Percentiles rank a stretch among this genome's conserved stretches.
phyloP scores from a whole-genome alignment of 768 basidiomycete species.

The Peribolospora baueri region DNA sequence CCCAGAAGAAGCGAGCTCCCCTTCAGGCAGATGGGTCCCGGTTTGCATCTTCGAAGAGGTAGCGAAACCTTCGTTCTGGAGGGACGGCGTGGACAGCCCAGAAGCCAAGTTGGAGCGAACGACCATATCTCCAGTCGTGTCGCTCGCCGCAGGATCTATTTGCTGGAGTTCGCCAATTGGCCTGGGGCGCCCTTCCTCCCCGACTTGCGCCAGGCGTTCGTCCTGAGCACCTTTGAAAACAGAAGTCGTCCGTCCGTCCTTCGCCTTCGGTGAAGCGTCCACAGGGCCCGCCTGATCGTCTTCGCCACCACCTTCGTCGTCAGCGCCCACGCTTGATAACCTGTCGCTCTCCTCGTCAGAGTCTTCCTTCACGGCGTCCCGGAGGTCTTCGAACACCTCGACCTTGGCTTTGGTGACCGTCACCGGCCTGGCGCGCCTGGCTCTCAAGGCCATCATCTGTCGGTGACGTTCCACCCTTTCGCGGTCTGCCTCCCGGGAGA shows the following conservation, averaged over 20 bases:
- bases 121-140: conserved; percentile 11
- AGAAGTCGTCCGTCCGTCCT: no score
- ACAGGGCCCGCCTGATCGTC: conserved; percentile 29
- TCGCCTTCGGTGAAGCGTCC: no score
- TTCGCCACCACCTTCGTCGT: conserved; percentile 6
- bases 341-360: conserved; percentile 24
- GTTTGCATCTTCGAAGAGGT: no score
- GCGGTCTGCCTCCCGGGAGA: conserved; percentile 36
- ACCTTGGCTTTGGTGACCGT: conserved; percentile 69
- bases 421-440: conserved; percentile 68
- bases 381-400: conserved; percentile 53
- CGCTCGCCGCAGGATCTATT: conserved; percentile 23
- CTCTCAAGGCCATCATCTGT: conserved; percentile 51
- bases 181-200: no score
- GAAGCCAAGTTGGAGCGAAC: conserved; percentile 1
- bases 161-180: no score
- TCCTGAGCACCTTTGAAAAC: conserved; percentile 12
- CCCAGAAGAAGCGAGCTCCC: conserved; percentile 25
- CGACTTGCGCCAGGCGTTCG: no score
- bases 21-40: conserved; percentile 11
- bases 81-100: conserved; percentile 8
- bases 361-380: conserved; percentile 67
- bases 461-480: conserved; percentile 41
- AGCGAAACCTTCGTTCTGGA: not conserved
- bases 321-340: not conserved